phyloP scores from a whole-genome alignment of 164 flowering plant species.

The Warburgia ugandensis region DNA sequence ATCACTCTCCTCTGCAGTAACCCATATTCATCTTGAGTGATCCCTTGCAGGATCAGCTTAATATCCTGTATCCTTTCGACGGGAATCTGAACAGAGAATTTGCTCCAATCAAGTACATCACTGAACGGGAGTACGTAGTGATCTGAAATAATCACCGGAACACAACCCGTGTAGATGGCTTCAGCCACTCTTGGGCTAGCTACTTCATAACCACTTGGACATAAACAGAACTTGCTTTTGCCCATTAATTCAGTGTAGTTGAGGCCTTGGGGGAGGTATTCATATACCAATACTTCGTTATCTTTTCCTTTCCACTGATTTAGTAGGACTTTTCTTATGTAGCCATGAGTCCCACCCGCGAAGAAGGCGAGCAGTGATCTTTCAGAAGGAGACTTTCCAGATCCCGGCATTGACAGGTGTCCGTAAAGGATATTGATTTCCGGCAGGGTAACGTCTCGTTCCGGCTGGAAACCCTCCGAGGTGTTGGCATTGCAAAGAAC shows the following conservation, averaged over 20 bases:
- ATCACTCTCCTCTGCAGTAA: constrained; percentile 7
- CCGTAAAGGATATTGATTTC: constrained; percentile 8
- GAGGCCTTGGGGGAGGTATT: constrained; percentile 1
- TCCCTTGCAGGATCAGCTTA: constrained; percentile 6
- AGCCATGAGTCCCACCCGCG: constrained; percentile 8
- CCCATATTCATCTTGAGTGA: constrained; percentile 6
- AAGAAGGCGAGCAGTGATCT: constrained; percentile 10
- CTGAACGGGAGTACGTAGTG: constrained; percentile 8
- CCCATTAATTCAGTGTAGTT: constrained; percentile 4
- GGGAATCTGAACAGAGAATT: constrained; percentile 1
- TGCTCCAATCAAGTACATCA: constrained; percentile 10
- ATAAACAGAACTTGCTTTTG: constrained; percentile 8
- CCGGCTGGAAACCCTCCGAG: constrained; percentile 9
- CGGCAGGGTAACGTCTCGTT: constrained; percentile 6
- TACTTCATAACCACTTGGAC: constrained; percentile 12
- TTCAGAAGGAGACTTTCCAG: background rate
- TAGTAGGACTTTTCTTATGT: constrained; percentile 5
- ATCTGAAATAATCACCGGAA: constrained; percentile 10
- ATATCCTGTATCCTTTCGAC: constrained; percentile 2
- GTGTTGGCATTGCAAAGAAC: constrained; percentile 13
- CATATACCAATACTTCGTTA: constrained; percentile 4
- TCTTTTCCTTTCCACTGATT: constrained; percentile 6
- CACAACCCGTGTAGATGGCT: constrained; percentile 12
- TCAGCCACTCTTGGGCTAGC: constrained; percentile 12
- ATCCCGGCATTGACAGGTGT: background rate